Evolutionary conservation across 208 protist genomes (phyloP), one percentile per base, ranked within the genome.

Genomic region (Wallacemonas rigidus): DNA sequence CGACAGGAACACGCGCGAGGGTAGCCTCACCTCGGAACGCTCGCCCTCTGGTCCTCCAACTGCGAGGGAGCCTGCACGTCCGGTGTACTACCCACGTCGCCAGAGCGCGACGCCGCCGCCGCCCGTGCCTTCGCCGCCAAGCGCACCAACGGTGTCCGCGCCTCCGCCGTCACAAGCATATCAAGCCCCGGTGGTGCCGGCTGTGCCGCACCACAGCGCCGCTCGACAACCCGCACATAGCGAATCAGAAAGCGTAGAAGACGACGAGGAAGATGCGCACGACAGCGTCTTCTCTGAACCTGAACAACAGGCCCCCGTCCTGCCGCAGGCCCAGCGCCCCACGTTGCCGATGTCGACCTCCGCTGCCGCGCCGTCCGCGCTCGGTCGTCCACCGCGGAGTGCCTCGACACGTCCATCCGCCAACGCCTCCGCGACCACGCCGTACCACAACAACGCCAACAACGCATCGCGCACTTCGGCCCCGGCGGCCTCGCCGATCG

Each of bases 241-340:
- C 38, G 6, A 38, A 50, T 0, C 41, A 65, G 26, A 41, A 65
- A 48, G 60, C n/a, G 41, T n/a, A 2, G 60, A 50, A 44, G 60
- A n/a, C 7, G 60, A 50, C 8, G 60, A 53, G 60, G 43, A 45
- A 41, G n/a, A 3, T 6, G 36, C 0, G 7, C 9, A 39, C n/a
- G 12, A 44, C 4, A 65, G 60, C n/a, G 43, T 65, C 11, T 65
- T 65, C 40, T 65, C 60, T 4, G 60, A 65, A 7, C 60, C 40
- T 45, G 60, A 65, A 41, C 60, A 50, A n/a, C 71, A 73, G 11
- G 72, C 79, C 14, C 74, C 73, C 8, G 67, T 71, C 1, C 74
- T 72, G 39, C 73, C 80, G 50, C 76, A 73, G 3, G 72, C 79
- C 53, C 74, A 76, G 14, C 80, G 80, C 26, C 35, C 55, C 7